Conservation (phyloP, 768 basidiomycete genomes). For the Suillus cothurnatus region DNA sequence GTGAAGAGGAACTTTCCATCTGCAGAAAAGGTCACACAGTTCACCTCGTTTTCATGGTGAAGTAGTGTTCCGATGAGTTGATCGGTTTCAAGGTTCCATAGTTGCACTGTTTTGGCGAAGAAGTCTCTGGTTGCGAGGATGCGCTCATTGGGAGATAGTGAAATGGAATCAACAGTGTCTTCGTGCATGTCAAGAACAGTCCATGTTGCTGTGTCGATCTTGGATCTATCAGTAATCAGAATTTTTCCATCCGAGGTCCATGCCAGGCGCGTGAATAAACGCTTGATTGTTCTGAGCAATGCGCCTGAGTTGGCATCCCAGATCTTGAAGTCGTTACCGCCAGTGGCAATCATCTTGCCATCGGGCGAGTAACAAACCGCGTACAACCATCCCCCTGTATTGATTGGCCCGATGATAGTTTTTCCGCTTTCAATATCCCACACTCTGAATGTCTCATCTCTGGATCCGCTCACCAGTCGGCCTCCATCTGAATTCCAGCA, state of each 20-base stretch:
- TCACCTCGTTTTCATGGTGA: neutral
- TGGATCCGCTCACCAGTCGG: neutral
- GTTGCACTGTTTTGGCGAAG: neutral
- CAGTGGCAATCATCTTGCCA: neutral
- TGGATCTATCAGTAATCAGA: accelerated
- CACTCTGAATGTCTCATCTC: neutral
- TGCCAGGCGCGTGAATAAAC: neutral
- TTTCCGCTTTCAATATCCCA: neutral
- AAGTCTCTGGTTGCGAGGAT: neutral
- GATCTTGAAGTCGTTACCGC: neutral
- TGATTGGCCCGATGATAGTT: neutral
- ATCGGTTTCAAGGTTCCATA: neutral
- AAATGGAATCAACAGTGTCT: accelerated
- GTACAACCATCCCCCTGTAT: neutral
- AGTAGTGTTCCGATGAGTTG: neutral
- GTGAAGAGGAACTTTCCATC: too few species aligned
- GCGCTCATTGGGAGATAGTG: neutral
- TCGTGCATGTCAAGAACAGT: neutral
- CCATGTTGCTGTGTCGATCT: neutral
- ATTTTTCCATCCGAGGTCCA: neutral
- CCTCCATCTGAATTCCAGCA: neutral
- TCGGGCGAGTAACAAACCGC: neutral
- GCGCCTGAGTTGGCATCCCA: neutral
- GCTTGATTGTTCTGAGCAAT: neutral
- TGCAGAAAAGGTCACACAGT: neutral